Evolutionary conservation across 2,329 filamentous ascomycete genomes (phyloP), one percentile per base, ranked within the genome.

Genomic region (Cytospora leucostoma): DNA sequence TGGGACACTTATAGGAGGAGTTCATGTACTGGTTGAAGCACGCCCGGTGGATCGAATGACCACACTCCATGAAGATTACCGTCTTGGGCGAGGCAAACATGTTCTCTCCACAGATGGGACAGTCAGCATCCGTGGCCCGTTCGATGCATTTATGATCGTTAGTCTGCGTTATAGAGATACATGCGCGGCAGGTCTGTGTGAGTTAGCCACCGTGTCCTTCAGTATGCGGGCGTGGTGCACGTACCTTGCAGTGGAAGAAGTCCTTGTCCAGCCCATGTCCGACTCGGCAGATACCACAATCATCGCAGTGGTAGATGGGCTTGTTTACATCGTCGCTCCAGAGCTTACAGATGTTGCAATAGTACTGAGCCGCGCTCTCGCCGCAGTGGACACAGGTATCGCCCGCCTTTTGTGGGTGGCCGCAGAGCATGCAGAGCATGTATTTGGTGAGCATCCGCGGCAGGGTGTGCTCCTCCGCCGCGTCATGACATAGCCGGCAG

Each of bases 391-490:
- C 81, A 74, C 95, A 99, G 58, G 86, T 82, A 67, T 96, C 92
- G 35, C 86, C 87, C 4, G 91, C 93, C 62, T 85, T 85, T 71
- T 99, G 95, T 2, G 95, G 89, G 62, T 90, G 92, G 7, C 88
- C 87, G 74, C 95, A 99, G 34, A 93, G 82, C 95, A 99, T 99
- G 75, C 95, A 99, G 7, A 99, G 84, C 95, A 99, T 99, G 71
- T 97, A 90, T 74, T 89, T 89, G 8, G 94, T 99, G 70, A 91
- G 90, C 69, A 88, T 88, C 58, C 95, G 87, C 69, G 93, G 86
- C 62, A 99, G 80, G 65, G 80, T 82, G 74, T 97, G 92, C 69
- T 92, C 87, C 71, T 97, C 92, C 10, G 80, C 84, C 56, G 88
- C 85, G 74, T 99, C 93, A 72, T 99, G 95, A 72, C 95, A 99